phyloP scores from a whole-genome alignment of 129 eudicot species.

The Logfia minima region DNA sequence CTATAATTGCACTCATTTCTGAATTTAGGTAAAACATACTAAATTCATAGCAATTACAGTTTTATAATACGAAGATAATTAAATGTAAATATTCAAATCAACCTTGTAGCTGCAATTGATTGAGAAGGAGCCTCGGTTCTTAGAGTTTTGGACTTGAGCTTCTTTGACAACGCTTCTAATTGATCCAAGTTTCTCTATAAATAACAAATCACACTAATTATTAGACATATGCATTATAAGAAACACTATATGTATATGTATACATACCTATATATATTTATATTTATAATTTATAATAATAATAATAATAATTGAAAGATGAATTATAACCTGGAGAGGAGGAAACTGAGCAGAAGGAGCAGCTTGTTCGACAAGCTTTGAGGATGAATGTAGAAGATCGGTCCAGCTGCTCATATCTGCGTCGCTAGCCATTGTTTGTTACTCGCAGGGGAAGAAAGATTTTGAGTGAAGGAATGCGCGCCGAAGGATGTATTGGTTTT shows the following conservation, averaged over 20 bases:
- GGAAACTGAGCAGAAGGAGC: conserved; percentile 98
- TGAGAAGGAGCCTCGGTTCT: conserved; percentile 93
- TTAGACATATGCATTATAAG: neutral
- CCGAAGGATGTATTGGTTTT: neutral
- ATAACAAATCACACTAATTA: neutral
- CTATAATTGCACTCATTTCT: neutral
- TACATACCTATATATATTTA: neutral
- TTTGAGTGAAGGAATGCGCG: neutral
- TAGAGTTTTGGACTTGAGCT: conserved; percentile 89
- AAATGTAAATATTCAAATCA: neutral
- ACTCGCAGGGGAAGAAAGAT: conserved; percentile 7
- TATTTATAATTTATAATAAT: neutral
- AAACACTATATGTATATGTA: neutral
- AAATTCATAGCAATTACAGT: neutral
- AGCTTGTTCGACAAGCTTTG: conserved; percentile 96
- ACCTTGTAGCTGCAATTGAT: conserved; percentile 96
- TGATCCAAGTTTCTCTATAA: conserved; percentile 84
- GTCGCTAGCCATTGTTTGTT: conserved; percentile 62
- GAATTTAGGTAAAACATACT: no score
- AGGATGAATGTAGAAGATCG: conserved; percentile 87
- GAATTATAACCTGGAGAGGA: conserved; percentile 65
- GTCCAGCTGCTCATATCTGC: conserved; percentile 96
- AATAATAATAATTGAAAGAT: neutral
- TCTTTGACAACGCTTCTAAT: conserved; percentile 89
- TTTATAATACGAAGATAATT: neutral